Evolutionary conservation across 1,139 yeast species (phyloP).

Genomic region (Yamadazyma conglobata): DNA sequence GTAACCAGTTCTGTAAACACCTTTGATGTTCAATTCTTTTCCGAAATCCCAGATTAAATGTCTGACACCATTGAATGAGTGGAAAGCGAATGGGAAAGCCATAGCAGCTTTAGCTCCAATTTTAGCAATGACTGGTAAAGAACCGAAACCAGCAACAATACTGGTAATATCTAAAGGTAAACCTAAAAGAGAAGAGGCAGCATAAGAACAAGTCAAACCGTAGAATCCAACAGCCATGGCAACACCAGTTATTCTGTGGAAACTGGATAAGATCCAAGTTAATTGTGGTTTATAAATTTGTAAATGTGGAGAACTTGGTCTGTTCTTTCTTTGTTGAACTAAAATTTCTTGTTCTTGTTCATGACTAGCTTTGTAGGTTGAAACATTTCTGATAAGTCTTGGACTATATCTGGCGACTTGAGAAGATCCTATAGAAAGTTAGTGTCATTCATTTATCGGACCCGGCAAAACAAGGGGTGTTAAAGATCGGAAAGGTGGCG

Average conservation of each 20-base stretch:
- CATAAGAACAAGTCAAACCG: slow-evolving; percentile 72
- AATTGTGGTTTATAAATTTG: slow-evolving; percentile 86
- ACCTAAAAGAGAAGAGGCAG: slow-evolving; percentile 64
- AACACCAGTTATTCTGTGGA: slow-evolving; percentile 89
- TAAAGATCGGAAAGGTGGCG: too few relatives aligned
- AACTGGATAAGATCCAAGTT: slow-evolving; percentile 73
- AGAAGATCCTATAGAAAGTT: slow-evolving; percentile 8
- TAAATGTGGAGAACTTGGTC: slow-evolving; percentile 92
- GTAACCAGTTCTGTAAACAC: slow-evolving; percentile 92
- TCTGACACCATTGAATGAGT: slow-evolving; percentile 81
- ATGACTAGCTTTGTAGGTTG: slow-evolving; percentile 60
- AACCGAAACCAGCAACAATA: slow-evolving; percentile 52
- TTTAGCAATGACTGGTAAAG: slow-evolving; percentile 62
- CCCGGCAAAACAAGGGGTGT: too few relatives aligned
- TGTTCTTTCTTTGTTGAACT: slow-evolving; percentile 75
- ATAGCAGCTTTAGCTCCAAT: slow-evolving; percentile 62
- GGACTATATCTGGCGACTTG: slow-evolving; percentile 8
- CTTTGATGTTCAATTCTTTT: slow-evolving; percentile 70
- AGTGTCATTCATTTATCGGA: too few relatives aligned
- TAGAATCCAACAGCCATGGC: slow-evolving; percentile 77
- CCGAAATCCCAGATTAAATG: slow-evolving; percentile 93
- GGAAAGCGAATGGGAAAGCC: slow-evolving; percentile 86
- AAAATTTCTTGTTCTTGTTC: slow-evolving; percentile 68
- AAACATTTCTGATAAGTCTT: slow-evolving; percentile 12
- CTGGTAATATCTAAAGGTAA: slow-evolving; percentile 60